These are phyloP conservation scores for Mycena crocata DNA, from an alignment of 768 basidiomycete genomes.

Conservation along the genomic window DNA sequence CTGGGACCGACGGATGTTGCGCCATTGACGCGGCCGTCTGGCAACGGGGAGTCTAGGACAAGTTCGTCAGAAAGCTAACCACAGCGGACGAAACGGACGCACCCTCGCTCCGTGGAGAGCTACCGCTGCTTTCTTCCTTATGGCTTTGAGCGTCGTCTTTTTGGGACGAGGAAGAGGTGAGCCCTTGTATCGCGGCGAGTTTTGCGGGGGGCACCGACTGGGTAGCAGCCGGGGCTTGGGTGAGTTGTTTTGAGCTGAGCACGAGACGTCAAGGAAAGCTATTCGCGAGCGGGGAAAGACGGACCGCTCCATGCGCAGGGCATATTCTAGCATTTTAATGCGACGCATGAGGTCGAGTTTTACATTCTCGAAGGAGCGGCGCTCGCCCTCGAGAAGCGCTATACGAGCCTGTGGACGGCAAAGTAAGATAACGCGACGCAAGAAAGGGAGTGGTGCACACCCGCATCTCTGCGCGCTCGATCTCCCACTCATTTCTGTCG, in stretches of 20 bases:
- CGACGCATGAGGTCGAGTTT: conserved; percentile 95
- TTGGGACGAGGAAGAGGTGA: conserved; percentile 59
- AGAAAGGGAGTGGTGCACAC: conserved; percentile 59
- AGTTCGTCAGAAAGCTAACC: conserved; percentile 27
- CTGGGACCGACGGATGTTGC: conserved; percentile 55
- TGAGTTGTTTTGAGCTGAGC: conserved; percentile 83
- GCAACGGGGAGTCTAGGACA: conserved; percentile 75
- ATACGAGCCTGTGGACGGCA: conserved; percentile 85
- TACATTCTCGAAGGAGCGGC: conserved; percentile 96
- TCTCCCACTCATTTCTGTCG: conserved; percentile 99
- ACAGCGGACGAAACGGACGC: conserved; percentile 31
- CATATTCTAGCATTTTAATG: conserved; percentile 99
- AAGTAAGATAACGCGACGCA: conserved; percentile 42
- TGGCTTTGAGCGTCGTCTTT: conserved; percentile 81
- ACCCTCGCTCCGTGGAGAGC: conserved; percentile 91
- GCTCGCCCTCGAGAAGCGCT: conserved; percentile 95
- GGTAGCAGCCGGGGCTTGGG: conserved; percentile 59
- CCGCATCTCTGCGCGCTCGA: conserved; percentile 99
- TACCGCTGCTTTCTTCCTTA: conserved; percentile 83
- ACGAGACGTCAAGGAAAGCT: conserved; percentile 49
- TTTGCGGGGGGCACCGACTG: conserved; percentile 76
- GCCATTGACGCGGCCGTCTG: conserved; percentile 77
- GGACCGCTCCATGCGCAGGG: conserved; percentile 94
- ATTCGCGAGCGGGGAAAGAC: conserved; percentile 41
- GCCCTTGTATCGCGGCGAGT: conserved; percentile 69